phyloP scores from a whole-genome alignment of 768 basidiomycete species.

The Pleurotus salmoneostramineus region DNA sequence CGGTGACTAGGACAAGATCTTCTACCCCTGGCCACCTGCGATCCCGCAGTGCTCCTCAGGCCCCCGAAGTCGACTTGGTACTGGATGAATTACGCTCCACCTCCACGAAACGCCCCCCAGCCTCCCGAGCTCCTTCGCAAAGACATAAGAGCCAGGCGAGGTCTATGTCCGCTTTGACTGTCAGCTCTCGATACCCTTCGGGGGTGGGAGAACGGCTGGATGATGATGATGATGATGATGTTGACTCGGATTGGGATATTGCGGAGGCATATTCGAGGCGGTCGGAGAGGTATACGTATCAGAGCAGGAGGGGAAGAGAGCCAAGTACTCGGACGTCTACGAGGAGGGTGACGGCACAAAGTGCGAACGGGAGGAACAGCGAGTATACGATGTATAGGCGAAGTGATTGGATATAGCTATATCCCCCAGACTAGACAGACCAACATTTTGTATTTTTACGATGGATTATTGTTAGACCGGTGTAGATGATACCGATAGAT shows the following conservation, averaged over 20 bases:
- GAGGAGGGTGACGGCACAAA: background rate
- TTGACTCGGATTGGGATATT: conserved; percentile 5
- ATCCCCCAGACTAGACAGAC: too few species aligned
- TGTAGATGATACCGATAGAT: too few species aligned
- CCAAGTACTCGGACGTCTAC: background rate
- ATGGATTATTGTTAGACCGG: too few species aligned
- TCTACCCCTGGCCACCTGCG: background rate
- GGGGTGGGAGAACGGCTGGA: background rate
- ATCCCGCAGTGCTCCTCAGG: background rate
- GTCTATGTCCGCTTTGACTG: conserved; percentile 4
- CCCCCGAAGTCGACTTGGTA: background rate
- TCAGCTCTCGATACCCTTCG: conserved; percentile 3
- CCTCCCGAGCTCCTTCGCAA: background rate
- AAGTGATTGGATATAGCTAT: background rate
- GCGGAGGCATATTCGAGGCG: background rate
- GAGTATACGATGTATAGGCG: conserved; percentile 6
- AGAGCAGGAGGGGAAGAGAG: background rate
- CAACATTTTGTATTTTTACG: too few species aligned
- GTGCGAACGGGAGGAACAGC: conserved; percentile 1
- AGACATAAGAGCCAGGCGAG: conserved; percentile 3
- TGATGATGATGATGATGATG: background rate
- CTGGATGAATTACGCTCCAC: background rate
- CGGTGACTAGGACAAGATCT: background rate
- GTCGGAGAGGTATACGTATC: background rate
- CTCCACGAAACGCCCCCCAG: background rate